These are phyloP conservation scores for Neonectria hederae DNA, from an alignment of 2,329 filamentous ascomycete genomes.

Conservation along the genomic window DNA sequence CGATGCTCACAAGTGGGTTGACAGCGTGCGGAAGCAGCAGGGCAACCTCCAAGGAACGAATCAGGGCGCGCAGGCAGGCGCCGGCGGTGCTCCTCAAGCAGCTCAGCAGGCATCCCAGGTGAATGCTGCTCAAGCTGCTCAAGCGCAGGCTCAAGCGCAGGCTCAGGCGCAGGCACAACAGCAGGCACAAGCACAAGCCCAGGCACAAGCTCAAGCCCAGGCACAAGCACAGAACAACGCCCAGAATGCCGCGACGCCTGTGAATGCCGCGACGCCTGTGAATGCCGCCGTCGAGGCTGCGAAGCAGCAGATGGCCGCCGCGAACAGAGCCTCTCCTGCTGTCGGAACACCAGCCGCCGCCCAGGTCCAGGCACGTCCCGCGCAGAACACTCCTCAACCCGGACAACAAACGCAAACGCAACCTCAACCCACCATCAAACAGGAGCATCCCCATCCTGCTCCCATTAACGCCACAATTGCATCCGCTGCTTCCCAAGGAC, in stretches of 20 bases:
- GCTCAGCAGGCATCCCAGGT: conserved; percentile 27
- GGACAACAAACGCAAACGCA: conserved; percentile 41
- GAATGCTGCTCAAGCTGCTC: conserved; percentile 24
- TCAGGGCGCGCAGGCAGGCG: conserved; percentile 39
- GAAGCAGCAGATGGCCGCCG: conserved; percentile 51
- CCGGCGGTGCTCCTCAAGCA: conserved; percentile 39
- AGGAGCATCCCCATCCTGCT: conserved; percentile 50
- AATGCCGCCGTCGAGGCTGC: conserved; percentile 57
- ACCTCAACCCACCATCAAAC: conserved; percentile 44
- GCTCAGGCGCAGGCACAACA: conserved; percentile 27
- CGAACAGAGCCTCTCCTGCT: conserved; percentile 43
- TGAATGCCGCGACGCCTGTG: conserved; percentile 50
- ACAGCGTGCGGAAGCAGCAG: conserved; percentile 58
- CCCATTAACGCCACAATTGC: conserved; percentile 60
- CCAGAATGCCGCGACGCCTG: conserved; percentile 40
- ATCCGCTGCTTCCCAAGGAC: conserved; percentile 51
- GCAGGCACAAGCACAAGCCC: conserved; percentile 25
- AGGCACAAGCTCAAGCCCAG: conserved; percentile 36
- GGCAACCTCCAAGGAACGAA: conserved; percentile 44
- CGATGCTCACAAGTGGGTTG: conserved; percentile 60
- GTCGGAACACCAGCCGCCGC: conserved; percentile 39
- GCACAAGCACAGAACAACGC: conserved; percentile 23
- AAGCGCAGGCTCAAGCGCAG: conserved; percentile 14
- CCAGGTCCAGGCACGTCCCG: conserved; percentile 43
- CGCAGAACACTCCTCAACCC: conserved; percentile 38